Percentiles rank a stretch among this genome's conserved stretches.
Conservation (phyloP, 129 eudicot species). For the Ambrosia trifida region DNA sequence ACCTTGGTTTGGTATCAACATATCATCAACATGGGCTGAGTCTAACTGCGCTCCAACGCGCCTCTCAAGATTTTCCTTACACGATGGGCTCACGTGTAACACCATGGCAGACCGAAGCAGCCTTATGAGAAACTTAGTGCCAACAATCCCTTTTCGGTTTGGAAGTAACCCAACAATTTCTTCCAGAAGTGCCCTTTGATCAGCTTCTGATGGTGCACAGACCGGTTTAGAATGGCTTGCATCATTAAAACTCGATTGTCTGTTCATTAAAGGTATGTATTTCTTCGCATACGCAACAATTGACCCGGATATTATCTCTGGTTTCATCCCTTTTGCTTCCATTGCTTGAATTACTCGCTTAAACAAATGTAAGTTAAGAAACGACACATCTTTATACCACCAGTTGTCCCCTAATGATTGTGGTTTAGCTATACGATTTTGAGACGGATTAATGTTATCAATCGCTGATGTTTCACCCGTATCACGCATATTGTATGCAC, state of each 20-base stretch:
- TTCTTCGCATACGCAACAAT: conserved; percentile 71
- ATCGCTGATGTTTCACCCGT: conserved; percentile 23
- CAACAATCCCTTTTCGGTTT: conserved; percentile 54
- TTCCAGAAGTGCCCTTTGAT: conserved; percentile 75
- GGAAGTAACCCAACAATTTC: conserved; percentile 80
- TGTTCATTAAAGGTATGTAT: conserved; percentile 63
- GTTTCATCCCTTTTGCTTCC: conserved; percentile 57
- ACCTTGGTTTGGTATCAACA: conserved; percentile 76
- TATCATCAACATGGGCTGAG: conserved; percentile 64
- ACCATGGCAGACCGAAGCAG: conserved; percentile 68
- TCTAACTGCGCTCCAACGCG: conserved; percentile 78
- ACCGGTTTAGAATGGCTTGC: conserved; percentile 43
- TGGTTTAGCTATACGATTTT: conserved; percentile 23
- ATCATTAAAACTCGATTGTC: conserved; percentile 60
- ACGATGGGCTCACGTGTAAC: conserved; percentile 64
- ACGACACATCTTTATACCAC: conserved; percentile 88
- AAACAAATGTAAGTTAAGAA: conserved; percentile 56
- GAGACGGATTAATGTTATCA: conserved; percentile 15
- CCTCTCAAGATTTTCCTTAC: conserved; percentile 72
- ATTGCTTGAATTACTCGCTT: conserved; percentile 68
- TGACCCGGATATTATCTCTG: conserved; percentile 69
- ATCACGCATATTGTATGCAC: conserved; percentile 13
- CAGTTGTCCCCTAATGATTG: conserved; percentile 46
- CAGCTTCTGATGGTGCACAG: conserved; percentile 64
- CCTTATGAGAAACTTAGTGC: conserved; percentile 63